Conservation (phyloP, 768 basidiomycete genomes). For the Russula lepida region DNA sequence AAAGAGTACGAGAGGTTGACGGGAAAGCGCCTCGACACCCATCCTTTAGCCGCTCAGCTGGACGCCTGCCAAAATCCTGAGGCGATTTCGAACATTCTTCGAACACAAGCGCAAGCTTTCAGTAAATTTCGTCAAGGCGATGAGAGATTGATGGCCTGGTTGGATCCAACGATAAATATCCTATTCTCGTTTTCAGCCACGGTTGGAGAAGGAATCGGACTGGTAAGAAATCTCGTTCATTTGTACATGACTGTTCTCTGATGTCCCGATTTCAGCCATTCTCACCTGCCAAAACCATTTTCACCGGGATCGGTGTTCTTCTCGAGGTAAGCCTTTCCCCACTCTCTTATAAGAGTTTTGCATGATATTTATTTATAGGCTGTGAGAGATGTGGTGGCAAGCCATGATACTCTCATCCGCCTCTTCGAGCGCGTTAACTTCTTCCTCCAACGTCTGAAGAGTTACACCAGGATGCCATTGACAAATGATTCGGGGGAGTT, state of each 20-base stretch:
- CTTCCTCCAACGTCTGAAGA: not conserved
- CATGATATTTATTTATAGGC: not conserved
- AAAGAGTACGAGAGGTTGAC: not conserved
- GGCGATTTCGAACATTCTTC: not conserved
- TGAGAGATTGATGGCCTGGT: not conserved
- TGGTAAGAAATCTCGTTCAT: not conserved
- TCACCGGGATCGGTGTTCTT: not conserved
- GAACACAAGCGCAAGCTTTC: not conserved
- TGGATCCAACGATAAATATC: not conserved
- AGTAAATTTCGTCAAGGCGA: not conserved
- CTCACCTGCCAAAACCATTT: not conserved
- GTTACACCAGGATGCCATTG: not conserved
- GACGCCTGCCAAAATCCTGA: not conserved
- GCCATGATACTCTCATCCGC: not conserved
- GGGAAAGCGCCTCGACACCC: not conserved
- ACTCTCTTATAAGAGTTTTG: not conserved
- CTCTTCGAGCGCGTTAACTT: not conserved
- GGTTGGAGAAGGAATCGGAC: not conserved
- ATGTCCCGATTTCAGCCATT: not conserved
- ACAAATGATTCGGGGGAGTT: not conserved
- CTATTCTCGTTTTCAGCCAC: not conserved
- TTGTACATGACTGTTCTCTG: not conserved
- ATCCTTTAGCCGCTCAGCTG: not conserved
- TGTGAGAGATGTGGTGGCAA: not conserved
- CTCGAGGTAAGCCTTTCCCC: not conserved